phyloP scores from a whole-genome alignment of 305 asterid species.

The Euphrasia arctica region DNA sequence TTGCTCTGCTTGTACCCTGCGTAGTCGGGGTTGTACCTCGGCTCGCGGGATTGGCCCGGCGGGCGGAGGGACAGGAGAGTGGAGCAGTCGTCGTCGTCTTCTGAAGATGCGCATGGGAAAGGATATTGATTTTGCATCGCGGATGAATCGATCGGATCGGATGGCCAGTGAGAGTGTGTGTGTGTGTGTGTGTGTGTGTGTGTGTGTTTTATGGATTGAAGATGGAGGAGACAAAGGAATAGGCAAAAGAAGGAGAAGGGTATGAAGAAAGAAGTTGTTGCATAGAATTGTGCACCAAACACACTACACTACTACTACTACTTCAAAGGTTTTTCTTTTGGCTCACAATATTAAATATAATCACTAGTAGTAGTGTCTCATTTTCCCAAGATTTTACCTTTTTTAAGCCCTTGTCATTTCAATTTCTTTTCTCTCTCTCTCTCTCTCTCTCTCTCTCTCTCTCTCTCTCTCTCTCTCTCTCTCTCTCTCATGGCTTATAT shows the following conservation, averaged over 20 bases:
- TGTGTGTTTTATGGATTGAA: conserved; percentile 21
- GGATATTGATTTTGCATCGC: conserved; percentile 45
- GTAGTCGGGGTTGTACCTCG: conserved; percentile 30
- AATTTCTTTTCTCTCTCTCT: conserved; percentile 12
- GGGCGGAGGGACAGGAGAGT: conserved; percentile 79
- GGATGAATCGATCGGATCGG: not conserved
- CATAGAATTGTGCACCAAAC: conserved; percentile 47
- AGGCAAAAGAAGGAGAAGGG: conserved; percentile 31
- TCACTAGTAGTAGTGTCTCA: conserved; percentile 25
- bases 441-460: too few species aligned
- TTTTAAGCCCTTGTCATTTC: conserved; percentile 49
- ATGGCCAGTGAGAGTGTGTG: conserved; percentile 12
- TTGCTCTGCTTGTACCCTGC: conserved; percentile 29
- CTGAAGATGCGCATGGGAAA: conserved; percentile 38
- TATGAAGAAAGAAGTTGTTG: not conserved
- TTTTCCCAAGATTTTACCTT: conserved; percentile 31
- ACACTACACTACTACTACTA: conserved; percentile 16
- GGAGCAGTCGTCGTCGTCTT: conserved; percentile 42
- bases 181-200: conserved; percentile 32
- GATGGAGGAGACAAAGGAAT: conserved; percentile 36
- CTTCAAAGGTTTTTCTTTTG: conserved; percentile 21
- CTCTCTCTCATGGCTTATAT: not conserved
- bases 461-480: too few species aligned
- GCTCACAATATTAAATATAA: conserved; percentile 23
- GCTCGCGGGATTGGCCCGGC: conserved; percentile 52